These are phyloP conservation scores for Kondoa malvinella DNA, from an alignment of 768 basidiomycete genomes.

Conservation along the genomic window DNA sequence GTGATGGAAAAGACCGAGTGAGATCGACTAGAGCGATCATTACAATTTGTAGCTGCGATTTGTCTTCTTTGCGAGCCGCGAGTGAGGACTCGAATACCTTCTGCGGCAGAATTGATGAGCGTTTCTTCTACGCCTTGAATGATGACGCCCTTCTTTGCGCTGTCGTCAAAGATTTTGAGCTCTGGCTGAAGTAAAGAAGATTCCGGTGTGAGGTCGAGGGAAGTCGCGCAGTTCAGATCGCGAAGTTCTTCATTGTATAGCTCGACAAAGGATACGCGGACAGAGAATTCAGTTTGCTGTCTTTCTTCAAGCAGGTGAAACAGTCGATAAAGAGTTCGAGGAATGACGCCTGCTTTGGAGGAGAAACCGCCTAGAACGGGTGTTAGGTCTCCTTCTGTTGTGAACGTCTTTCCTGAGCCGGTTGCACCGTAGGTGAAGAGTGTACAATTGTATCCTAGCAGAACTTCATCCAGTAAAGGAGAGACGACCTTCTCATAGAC, in stretches of 20 bases:
- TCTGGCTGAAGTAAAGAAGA: constrained; percentile 27
- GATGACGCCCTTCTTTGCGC: constrained; percentile 61
- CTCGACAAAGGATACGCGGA: constrained; percentile 85
- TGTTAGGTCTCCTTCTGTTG: constrained; percentile 88
- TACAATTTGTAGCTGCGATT: constrained; percentile 91
- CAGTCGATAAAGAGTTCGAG: constrained; percentile 73
- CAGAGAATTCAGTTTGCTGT: constrained; percentile 61
- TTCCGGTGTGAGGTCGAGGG: neutral
- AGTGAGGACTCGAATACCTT: constrained; percentile 64
- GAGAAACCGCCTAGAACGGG: constrained; percentile 77
- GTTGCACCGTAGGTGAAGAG: constrained; percentile 97
- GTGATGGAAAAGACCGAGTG: constrained; percentile 97
- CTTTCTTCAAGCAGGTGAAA: constrained; percentile 66
- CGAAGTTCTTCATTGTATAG: constrained; percentile 97
- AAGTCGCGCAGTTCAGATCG: constrained; percentile 42
- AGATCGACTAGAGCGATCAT: constrained; percentile 76
- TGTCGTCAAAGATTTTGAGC: constrained; percentile 86
- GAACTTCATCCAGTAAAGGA: constrained; percentile 83
- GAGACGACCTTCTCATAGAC: constrained; percentile 85
- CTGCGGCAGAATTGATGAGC: constrained; percentile 59
- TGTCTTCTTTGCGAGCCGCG: constrained; percentile 83
- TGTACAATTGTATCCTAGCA: constrained; percentile 79
- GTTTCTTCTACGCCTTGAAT: constrained; percentile 92
- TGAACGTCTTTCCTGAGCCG: constrained; percentile 98
- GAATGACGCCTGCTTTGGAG: constrained; percentile 82